These are phyloP conservation scores for Kurtzmaniella quercitrusa DNA, from an alignment of 1,139 yeast genomes.

Conservation along the genomic window DNA sequence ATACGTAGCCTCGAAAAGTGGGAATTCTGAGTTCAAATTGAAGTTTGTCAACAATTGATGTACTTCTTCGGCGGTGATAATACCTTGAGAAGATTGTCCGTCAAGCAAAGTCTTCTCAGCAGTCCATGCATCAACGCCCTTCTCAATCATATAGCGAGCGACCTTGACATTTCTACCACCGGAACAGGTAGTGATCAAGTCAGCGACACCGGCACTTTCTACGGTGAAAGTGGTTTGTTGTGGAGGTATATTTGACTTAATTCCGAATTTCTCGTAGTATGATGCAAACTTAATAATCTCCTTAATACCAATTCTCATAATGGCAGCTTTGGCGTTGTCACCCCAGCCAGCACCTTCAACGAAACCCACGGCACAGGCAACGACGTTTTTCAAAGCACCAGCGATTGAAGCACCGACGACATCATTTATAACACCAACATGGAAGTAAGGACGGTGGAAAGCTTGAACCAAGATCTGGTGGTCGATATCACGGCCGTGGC, in stretches of 20 bases:
- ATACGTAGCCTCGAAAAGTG: slow-evolving; percentile 83
- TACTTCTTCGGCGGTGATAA: slow-evolving; percentile 84
- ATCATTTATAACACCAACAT: slow-evolving; percentile 82
- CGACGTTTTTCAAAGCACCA: slow-evolving; percentile 92
- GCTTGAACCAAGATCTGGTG: slow-evolving; percentile 61
- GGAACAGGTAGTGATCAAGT: slow-evolving; percentile 90
- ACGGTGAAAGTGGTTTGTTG: slow-evolving; percentile 76
- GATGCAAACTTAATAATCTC: slow-evolving; percentile 66
- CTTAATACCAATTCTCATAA: slow-evolving; percentile 87
- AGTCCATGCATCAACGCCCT: slow-evolving; percentile 67
- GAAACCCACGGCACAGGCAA: slow-evolving; percentile 90
- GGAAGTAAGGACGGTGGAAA: slow-evolving; percentile 95
- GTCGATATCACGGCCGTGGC: slow-evolving; percentile 72
- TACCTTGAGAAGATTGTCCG: slow-evolving; percentile 95
- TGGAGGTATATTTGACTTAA: slow-evolving; percentile 63
- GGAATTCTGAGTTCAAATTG: slow-evolving; percentile 68
- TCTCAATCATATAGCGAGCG: slow-evolving; percentile 71
- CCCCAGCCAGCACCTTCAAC: slow-evolving; percentile 98
- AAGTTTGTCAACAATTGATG: slow-evolving; percentile 70
- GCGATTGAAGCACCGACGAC: slow-evolving; percentile 93
- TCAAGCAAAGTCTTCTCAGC: slow-evolving; percentile 80
- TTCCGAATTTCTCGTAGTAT: slow-evolving; percentile 62
- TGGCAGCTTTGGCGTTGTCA: slow-evolving; percentile 93
- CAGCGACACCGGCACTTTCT: slow-evolving; percentile 96
- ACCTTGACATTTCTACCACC: slow-evolving; percentile 95